Evolutionary conservation across 2,329 filamentous ascomycete species (phyloP), one percentile per base, ranked within the genome.

Genomic region (Curvularia eragrostidis): DNA sequence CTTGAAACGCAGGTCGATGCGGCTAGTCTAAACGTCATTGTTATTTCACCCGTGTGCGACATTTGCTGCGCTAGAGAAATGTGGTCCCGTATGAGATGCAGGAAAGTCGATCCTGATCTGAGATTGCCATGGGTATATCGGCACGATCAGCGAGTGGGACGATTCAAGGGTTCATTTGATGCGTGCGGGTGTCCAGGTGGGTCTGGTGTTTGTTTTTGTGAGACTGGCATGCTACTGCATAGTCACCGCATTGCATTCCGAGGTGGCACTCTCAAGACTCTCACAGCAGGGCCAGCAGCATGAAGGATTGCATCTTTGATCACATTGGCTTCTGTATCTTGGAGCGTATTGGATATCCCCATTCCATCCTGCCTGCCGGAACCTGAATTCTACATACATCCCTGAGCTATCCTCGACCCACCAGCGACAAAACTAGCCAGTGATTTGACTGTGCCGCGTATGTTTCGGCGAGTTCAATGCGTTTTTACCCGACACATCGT

Each of bases 401-500:
- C 18, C 44, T 44, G n/a, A 52, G 39, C 26, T 19, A 24, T 28
- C 21, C 28, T 44, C 15, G 23, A 52, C 38, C 41, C 41, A 38
- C 44, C 34, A 53, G 23, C 23, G 19, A 44, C 42, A 26, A 48
- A 53, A 51, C 23, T 32, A 36, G 34, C 30, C 23, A 13, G 19
- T 44, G 38, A 38, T 36, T 34, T 8, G 42, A 21, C 47, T 38
- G 54, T 48, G 6, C 32, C 32, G 30, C 48, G 19, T 13, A 9
- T 43, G 13, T 41, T 28, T 41, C 18, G 24, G 15, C 7, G n/a
- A 21, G 12, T 5, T 4, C 21, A 12, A 28, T 21, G 50, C 63
- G 28, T 54, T 63, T 52, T 54, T 66, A 69, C 10, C 66, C 68
- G 24, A 70, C 67, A 68, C 87, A 90, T 63, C 79, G 80, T 2